Percentiles rank a stretch among this genome's conserved stretches.
Evolutionary conservation across 1,284 basidiomycete genomes (phyloP).

Genomic region (Trichosporon sp.): DNA sequence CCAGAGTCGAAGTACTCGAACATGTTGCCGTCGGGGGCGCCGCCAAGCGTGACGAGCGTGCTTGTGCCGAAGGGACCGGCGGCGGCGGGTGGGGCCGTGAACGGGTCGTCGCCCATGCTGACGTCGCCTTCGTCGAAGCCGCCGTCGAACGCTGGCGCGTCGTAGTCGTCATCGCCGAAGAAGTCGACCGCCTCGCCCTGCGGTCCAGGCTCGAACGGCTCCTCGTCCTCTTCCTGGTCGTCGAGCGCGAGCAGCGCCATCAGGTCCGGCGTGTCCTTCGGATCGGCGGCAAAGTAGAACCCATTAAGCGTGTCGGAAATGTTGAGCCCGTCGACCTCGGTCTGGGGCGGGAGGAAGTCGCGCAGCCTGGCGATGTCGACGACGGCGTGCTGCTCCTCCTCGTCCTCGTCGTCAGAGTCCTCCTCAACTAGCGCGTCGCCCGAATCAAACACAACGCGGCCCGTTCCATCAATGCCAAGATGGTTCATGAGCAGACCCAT

Average conservation of each 20-base stretch:
- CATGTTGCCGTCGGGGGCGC: constrained; percentile 63
- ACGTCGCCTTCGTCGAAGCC: constrained; percentile 55
- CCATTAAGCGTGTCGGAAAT: constrained; percentile 77
- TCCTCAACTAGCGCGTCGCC: constrained; percentile 78
- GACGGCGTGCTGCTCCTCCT: constrained; percentile 55
- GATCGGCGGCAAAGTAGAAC: constrained; percentile 77
- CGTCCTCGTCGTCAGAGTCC: constrained; percentile 72
- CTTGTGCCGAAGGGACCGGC: constrained; percentile 70
- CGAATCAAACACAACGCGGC: constrained; percentile 94
- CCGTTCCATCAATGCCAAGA: constrained; percentile 76
- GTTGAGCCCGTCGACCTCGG: constrained; percentile 65
- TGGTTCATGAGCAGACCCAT: constrained; percentile 94
- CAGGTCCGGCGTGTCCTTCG: constrained; percentile 57
- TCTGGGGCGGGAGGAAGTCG: constrained; percentile 71
- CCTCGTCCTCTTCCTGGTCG: constrained; percentile 30
- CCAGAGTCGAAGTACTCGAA: constrained; percentile 94
- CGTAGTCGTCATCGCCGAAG: constrained; percentile 68
- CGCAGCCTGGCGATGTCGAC: constrained; percentile 65
- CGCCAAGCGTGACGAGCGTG: constrained; percentile 80
- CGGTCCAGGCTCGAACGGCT: constrained; percentile 17
- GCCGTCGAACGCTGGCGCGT: constrained; percentile 67
- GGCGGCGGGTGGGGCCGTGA: background rate
- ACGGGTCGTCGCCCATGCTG: constrained; percentile 50
- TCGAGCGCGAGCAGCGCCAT: constrained; percentile 45
- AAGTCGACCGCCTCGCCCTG: constrained; percentile 52